These are phyloP conservation scores for Vaccinium macrocarpon DNA, from an alignment of 148 eudicot genomes.

Conservation along the genomic window DNA sequence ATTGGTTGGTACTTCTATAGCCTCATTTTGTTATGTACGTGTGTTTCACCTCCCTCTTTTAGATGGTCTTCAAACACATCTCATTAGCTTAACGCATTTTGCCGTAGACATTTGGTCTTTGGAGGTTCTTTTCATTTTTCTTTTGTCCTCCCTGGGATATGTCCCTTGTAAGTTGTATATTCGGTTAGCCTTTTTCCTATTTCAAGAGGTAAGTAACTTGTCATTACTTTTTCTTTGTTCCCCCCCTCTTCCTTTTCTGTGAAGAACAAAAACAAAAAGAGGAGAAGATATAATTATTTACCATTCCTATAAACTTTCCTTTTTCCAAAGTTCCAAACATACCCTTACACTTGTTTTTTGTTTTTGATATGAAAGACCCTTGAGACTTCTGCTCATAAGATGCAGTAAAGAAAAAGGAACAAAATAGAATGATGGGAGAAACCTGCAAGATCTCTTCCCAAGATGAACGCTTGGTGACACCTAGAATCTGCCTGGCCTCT, in stretches of 20 bases:
- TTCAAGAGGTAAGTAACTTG: neutral
- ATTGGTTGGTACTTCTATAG: no score
- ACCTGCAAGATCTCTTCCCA: conserved; percentile 75
- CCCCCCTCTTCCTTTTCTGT: neutral
- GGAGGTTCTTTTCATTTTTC: no score
- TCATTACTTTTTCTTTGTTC: neutral
- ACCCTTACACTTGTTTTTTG: neutral
- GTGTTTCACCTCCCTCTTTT: no score
- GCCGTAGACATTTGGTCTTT: no score
- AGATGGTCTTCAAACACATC: no score
- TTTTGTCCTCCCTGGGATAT: no score
- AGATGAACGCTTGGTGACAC: conserved; percentile 58
- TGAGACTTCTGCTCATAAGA: no score
- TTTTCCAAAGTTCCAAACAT: neutral
- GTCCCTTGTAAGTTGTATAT: no score
- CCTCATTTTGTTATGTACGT: no score
- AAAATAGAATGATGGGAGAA: neutral
- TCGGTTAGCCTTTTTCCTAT: no score
- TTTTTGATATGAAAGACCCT: no score
- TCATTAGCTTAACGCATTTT: no score
- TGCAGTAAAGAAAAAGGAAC: neutral
- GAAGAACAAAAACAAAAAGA: neutral
- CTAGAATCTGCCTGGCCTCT: conserved; percentile 82
- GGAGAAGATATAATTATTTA: neutral
- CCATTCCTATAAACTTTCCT: neutral